A percentile compares a stretch with the other conserved stretches of the same genome.
Evolutionary conservation across 768 basidiomycete species (phyloP).

Genomic region (Auriscalpium vulgare): DNA sequence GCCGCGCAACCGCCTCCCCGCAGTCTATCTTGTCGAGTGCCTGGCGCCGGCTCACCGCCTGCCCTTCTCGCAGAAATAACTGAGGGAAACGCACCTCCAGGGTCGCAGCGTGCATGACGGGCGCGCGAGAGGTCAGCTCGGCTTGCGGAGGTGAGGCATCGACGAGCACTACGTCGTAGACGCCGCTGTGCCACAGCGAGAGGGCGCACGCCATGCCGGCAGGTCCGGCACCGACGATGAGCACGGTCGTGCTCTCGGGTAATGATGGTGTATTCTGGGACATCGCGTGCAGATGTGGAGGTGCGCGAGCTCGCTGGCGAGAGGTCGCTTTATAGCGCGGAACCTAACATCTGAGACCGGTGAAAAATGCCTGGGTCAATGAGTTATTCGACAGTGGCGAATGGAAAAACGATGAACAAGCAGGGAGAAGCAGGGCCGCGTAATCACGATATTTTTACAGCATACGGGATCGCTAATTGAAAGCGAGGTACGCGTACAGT

Average conservation of each 20-base stretch:
- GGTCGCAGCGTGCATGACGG: background rate
- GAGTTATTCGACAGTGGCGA: no score
- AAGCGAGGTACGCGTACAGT: no score
- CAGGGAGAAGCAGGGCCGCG: no score
- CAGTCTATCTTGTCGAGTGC: background rate
- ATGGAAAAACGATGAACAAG: no score
- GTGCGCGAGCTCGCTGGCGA: no score
- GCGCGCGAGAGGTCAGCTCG: background rate
- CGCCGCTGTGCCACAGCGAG: background rate
- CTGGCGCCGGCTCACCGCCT: background rate
- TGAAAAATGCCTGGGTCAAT: no score
- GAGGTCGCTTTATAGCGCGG: no score
- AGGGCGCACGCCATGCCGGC: background rate
- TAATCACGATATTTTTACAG: no score
- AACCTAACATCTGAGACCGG: no score
- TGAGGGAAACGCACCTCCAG: background rate
- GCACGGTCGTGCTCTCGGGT: background rate
- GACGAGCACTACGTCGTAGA: background rate
- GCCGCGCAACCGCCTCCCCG: background rate
- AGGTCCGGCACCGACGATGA: background rate
- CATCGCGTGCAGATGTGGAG: no score
- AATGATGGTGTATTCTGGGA: background rate
- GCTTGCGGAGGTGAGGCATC: background rate
- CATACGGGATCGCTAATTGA: no score
- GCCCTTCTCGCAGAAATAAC: background rate